Evolutionary conservation across 371 early-diverging fungal genomes (phyloP).

Genomic region (Chytridium lagenaria): DNA sequence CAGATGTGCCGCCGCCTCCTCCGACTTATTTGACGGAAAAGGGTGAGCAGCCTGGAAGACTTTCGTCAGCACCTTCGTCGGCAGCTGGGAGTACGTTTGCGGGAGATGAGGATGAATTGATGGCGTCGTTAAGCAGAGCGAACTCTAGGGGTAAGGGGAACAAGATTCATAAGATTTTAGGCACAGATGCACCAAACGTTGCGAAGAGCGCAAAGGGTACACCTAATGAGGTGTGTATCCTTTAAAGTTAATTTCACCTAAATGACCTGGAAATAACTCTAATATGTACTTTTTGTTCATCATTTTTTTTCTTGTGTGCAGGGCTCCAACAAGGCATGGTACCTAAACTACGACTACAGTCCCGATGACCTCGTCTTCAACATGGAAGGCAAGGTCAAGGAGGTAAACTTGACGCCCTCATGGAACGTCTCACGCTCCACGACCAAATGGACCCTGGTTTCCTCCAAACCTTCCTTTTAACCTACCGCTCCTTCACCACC

Average conservation of each 20-base stretch:
- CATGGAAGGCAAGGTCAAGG: constrained; percentile 84
- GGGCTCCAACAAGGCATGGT: constrained; percentile 32
- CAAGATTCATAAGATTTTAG: constrained; percentile 68
- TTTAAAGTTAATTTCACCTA: no score
- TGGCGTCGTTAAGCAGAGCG: constrained; percentile 14
- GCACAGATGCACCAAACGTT: constrained; percentile 51
- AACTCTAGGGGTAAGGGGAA: constrained; percentile 3
- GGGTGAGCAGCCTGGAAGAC: background rate
- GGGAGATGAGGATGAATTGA: constrained; percentile 13
- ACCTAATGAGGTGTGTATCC: constrained; percentile 1
- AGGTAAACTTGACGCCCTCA: constrained; percentile 82
- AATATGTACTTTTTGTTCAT: background rate
- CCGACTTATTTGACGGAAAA: background rate
- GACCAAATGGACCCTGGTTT: constrained; percentile 57
- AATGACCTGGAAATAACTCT: no score
- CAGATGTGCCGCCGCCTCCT: background rate
- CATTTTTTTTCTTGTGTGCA: background rate
- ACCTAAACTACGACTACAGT: constrained; percentile 71
- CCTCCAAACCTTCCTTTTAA: constrained; percentile 54
- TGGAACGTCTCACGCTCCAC: constrained; percentile 90
- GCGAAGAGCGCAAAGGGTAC: background rate
- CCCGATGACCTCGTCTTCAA: constrained; percentile 78
- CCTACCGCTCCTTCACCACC: constrained; percentile 57
- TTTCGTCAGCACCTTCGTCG: background rate
- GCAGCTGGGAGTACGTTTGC: background rate